phyloP scores from a whole-genome alignment of 228 moss, liverwort and hornwort species.

The Sphagnum fallax region DNA sequence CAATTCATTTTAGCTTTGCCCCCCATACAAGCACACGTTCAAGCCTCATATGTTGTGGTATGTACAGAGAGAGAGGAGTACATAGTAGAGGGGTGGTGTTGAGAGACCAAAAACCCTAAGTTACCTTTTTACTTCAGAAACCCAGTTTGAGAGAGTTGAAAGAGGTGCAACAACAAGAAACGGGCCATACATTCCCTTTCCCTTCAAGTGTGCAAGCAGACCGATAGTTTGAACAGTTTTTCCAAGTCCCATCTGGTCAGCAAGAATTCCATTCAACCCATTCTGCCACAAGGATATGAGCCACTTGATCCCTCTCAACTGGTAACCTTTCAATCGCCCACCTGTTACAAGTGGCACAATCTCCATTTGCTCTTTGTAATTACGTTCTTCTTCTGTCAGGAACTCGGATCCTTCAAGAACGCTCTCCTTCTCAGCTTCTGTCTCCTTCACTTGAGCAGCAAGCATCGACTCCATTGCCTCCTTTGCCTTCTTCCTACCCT shows the following conservation, averaged over 20 bases:
- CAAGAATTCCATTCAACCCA: conserved; percentile 90
- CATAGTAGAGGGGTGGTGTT: no score
- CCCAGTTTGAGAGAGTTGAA: conserved; percentile 95
- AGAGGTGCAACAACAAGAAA: conserved; percentile 83
- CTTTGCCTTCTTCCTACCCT: conserved; percentile 50
- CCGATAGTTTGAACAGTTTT: conserved; percentile 98
- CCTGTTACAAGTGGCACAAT: conserved; percentile 79
- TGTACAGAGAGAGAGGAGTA: no score
- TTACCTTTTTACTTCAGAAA: conserved; percentile 69
- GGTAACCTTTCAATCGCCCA: conserved; percentile 72
- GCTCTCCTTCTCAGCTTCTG: conserved; percentile 29
- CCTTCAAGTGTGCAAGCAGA: conserved; percentile 79
- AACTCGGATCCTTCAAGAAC: conserved; percentile 19
- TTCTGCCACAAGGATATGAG: conserved; percentile 97
- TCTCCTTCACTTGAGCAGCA: conserved; percentile 25
- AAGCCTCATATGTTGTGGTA: no score
- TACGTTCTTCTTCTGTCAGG: conserved; percentile 57
- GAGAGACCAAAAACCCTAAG: no score
- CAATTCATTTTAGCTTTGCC: no score
- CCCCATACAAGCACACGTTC: no score
- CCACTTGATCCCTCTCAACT: conserved; percentile 94
- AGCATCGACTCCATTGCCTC: conserved; percentile 41
- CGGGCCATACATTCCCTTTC: conserved; percentile 81
- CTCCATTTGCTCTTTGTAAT: conserved; percentile 58
- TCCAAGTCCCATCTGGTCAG: conserved; percentile 98